phyloP scores from a whole-genome alignment of 2,329 filamentous ascomycete genomes.

The Colletotrichum godetiae region DNA sequence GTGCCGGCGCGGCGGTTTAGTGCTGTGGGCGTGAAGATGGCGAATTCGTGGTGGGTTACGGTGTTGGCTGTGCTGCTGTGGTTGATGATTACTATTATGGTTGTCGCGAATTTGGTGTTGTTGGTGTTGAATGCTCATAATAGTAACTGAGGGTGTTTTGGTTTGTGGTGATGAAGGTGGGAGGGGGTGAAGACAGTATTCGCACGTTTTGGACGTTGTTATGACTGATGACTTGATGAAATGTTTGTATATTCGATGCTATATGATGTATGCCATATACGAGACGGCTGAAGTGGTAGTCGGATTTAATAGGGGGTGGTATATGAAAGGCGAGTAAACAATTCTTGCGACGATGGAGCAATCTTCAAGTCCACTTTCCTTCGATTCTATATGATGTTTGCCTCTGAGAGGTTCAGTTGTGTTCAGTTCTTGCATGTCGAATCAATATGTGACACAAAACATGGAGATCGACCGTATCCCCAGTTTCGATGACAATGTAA shows the following conservation, averaged over 20 bases:
- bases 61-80: conserved; percentile 71
- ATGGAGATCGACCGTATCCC: too few relatives aligned
- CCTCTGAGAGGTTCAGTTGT: too few relatives aligned
- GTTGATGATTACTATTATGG: conserved; percentile 81
- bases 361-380: not conserved
- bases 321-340: not conserved
- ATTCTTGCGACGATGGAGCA: not conserved
- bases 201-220: not conserved
- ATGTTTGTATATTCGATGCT: not conserved
- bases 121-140: conserved; percentile 49
- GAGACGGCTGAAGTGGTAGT: not conserved
- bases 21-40: conserved; percentile 69
- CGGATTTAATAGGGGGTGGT: not conserved
- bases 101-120: conserved; percentile 78
- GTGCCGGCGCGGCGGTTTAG: conserved; percentile 37
- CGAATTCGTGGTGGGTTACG: conserved; percentile 75
- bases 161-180: not conserved
- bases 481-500: too few relatives aligned
- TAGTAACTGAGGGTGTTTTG: not conserved
- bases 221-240: conserved; percentile 8
- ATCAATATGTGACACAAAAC: too few relatives aligned
- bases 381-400: not conserved
- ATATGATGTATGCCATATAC: not conserved
- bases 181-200: not conserved
- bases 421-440: too few relatives aligned